phyloP scores from a whole-genome alignment of 371 early-diverging fungal species.

The Enteropsectra breve region DNA sequence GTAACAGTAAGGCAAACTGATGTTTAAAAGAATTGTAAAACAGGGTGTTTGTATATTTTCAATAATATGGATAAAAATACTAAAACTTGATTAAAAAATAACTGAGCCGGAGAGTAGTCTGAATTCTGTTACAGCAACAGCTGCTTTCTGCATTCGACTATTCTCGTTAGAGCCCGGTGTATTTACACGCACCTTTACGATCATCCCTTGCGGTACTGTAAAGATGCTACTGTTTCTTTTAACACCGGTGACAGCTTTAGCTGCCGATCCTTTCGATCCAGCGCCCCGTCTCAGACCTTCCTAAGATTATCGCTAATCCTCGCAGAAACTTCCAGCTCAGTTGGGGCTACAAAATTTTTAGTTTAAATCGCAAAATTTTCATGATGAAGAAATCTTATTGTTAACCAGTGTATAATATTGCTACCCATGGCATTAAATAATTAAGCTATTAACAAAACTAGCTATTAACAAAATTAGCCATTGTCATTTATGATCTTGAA shows the following conservation, averaged over 20 bases:
- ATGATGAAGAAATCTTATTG: no score
- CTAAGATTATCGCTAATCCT: constrained; percentile 35
- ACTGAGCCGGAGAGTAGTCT: constrained; percentile 48
- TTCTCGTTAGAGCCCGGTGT: constrained; percentile 14
- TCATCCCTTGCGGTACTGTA: constrained; percentile 16
- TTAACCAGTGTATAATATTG: no score
- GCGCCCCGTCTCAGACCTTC: constrained; percentile 45
- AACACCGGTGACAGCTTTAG: constrained; percentile 21
- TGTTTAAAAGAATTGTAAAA: no score
- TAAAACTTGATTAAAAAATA: not conserved
- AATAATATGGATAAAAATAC: constrained; percentile 1
- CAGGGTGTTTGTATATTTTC: no score
- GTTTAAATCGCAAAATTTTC: no score
- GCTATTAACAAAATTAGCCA: no score
- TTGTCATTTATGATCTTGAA: no score
- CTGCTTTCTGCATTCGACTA: constrained; percentile 48
- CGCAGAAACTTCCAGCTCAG: constrained; percentile 38
- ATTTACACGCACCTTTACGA: constrained; percentile 32
- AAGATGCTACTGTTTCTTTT: constrained; percentile 33
- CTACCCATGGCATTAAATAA: no score
- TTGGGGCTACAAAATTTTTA: constrained; percentile 1
- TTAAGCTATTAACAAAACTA: no score
- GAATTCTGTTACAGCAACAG: constrained; percentile 41
- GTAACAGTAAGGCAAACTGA: not conserved
- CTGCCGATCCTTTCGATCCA: constrained; percentile 23